Base-by-base conservation (phyloP, 2,329 filamentous ascomycete species). In the Xylaria sp. region DNA sequence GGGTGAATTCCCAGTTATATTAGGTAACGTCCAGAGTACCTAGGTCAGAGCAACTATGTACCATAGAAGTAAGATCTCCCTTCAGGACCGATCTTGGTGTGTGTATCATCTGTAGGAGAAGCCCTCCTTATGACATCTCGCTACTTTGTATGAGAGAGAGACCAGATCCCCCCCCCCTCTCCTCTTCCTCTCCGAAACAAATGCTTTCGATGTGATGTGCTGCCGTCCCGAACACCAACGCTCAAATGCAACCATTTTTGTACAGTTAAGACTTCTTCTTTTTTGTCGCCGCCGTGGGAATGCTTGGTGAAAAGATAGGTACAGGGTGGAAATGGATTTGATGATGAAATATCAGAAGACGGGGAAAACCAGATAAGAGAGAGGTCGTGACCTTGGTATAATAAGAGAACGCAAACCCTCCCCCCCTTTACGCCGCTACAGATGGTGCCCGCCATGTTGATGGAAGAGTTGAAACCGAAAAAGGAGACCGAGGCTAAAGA, bases 201-300 rank as follows among this genome's bases (percentile, higher is more conserved):
- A 30, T 13, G 9, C 11, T 30, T 30, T 30, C 23, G 23, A 30
- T 30, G 23, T 35, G 23, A 23, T 61, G 61, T 62, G 57, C 54
- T 48, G 4, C 52, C 52, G 51, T 42, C 50, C 54, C 52, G 16
- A 55, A 57, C 57, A 59, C 59, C 54, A 48, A n/a, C 52, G 54
- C 61, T 46, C 39, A 49, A 58, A 63, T 63, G 61, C 61, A 61
- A 54, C 54, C 54, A 35, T 59, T 53, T 59, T 53, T 53, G 35
- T 52, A 55, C 54, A 54, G 52, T 39, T 5, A 30, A 58, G 35
- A 46, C 54, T 51, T 52, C 37, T 13, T 42, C 35, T 5, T 13
- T 11, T 9, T 13, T 13, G 37, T 13, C 37, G 37, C 37, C 37
- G 37, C 37, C 51, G 42, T 16, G 4, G 42, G 42, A 11, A 46